Base-by-base conservation (phyloP, 1,284 basidiomycete species). In the Cystobasidium pallidum region DNA sequence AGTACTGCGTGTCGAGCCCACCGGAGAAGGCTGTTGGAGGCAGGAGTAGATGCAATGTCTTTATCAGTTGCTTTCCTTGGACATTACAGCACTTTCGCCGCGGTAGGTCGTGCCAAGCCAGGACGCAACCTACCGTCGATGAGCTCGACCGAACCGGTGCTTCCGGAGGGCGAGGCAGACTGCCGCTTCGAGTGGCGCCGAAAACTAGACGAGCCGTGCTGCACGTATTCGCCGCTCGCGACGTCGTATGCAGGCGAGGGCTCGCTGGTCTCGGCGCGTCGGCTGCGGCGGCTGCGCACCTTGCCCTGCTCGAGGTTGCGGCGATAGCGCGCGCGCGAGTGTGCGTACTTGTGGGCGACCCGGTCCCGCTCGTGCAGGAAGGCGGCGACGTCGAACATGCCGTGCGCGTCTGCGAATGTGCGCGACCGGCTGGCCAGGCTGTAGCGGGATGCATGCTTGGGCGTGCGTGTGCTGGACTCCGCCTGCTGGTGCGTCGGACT, bases 1-100 rank as follows among this genome's bases (percentile, higher is more conserved):
- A 73, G 34, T 73, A 73, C 32, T 73, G 71, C 28, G 71, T 67
- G 41, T 71, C 68, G 28, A 71, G 52, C 1, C 68, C 68, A 54
- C 68, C 68, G 61, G 68, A 71, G 68, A 71, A 71, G 47, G 68
- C 68, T 71, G 59, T 54, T 24, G 10, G 21, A 57, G 28, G 6
- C 6, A 3, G 11, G 8, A 28, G n/a, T n/a, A 24, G 36, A 32
- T 26, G 47, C 36, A 39, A 13, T 39, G 7, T 7, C 6, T 13
- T 13, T 39, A 39, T 17, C 39, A 41, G 39, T 15, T 8, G 8
- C 15, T 7, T 41, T 7, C 39, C 15, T 41, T 41, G 8, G 7
- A 41, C 39, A 41, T 41, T 41, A 15, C 39, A 41, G 39, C 15
- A 41, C 39, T 15, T 41, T 41, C 39, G 7, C 15, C 39, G 39